Conservation (phyloP, 352 stramenopile genomes). For the Globisporangium middletonii region DNA sequence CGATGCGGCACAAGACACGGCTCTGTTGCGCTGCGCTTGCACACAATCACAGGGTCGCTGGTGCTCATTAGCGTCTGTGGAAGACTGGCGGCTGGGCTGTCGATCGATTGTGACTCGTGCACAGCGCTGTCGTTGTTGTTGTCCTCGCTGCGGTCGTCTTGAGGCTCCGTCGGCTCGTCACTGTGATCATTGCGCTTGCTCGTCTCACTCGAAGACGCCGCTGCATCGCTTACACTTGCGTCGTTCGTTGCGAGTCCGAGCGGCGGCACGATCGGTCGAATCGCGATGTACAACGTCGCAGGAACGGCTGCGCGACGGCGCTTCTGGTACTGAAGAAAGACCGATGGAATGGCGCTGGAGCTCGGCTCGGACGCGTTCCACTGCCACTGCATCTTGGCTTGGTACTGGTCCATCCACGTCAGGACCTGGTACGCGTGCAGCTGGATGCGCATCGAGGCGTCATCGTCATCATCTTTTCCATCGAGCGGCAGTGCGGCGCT, state of each 20-base stretch:
- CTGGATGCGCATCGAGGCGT: conserved; percentile 26
- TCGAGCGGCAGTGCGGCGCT: neutral
- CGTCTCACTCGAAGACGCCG: neutral
- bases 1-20: conserved; percentile 51
- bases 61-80: conserved; percentile 3
- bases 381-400: conserved; percentile 44
- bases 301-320: conserved; percentile 14
- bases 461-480: neutral
- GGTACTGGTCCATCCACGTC: conserved; percentile 56
- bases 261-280: conserved; percentile 11
- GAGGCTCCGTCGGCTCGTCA: neutral
- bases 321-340: conserved; percentile 68
- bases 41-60: conserved; percentile 21
- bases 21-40: conserved; percentile 27
- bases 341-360: conserved; percentile 26
- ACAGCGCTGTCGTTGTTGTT: neutral
- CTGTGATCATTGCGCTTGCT: neutral
- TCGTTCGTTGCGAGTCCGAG: neutral
- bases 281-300: conserved; percentile 6
- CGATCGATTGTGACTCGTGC: neutral
- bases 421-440: conserved; percentile 54
- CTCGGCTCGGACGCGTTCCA: conserved; percentile 16
- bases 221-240: neutral
- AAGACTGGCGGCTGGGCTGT: neutral
- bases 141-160: neutral